Evolutionary conservation across 257 asterid species (phyloP).

Genomic region (Plantago elongata): DNA sequence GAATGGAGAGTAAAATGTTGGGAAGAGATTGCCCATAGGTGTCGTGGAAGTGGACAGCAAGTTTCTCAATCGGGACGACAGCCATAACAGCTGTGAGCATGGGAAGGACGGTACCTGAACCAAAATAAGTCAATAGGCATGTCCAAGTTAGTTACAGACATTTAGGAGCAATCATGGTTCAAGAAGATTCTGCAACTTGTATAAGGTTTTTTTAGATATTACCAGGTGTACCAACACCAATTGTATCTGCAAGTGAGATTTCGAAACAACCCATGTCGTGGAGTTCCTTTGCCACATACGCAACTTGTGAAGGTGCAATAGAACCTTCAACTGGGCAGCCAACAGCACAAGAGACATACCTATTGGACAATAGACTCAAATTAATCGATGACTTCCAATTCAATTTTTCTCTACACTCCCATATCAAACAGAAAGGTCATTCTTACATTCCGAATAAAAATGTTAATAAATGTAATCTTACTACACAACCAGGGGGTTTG

Average conservation of each 20-base stretch:
- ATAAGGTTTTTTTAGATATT: slow-evolving; percentile 8
- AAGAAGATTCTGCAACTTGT: background rate
- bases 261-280: slow-evolving; percentile 94
- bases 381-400: too few relatives aligned
- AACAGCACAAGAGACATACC: slow-evolving; percentile 85
- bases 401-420: background rate
- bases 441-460: slow-evolving; percentile 1
- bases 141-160: slow-evolving; percentile 6
- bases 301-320: slow-evolving; percentile 71
- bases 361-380: slow-evolving; percentile 17
- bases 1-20: slow-evolving; percentile 81
- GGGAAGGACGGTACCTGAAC: slow-evolving; percentile 68
- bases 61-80: slow-evolving; percentile 77
- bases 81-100: slow-evolving; percentile 93
- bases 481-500: too few relatives aligned
- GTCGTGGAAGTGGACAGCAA: slow-evolving; percentile 94
- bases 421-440: background rate
- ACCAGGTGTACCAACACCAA: slow-evolving; percentile 94
- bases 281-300: slow-evolving; percentile 86
- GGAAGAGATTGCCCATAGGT: slow-evolving; percentile 90
- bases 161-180: background rate
- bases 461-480: too few relatives aligned
- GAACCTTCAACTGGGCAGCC: slow-evolving; percentile 91
- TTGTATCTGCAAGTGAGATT: slow-evolving; percentile 89
- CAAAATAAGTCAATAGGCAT: slow-evolving; percentile 6